phyloP scores from a whole-genome alignment of 2,329 filamentous ascomycete species.

The Paracamarosporium sp. region DNA sequence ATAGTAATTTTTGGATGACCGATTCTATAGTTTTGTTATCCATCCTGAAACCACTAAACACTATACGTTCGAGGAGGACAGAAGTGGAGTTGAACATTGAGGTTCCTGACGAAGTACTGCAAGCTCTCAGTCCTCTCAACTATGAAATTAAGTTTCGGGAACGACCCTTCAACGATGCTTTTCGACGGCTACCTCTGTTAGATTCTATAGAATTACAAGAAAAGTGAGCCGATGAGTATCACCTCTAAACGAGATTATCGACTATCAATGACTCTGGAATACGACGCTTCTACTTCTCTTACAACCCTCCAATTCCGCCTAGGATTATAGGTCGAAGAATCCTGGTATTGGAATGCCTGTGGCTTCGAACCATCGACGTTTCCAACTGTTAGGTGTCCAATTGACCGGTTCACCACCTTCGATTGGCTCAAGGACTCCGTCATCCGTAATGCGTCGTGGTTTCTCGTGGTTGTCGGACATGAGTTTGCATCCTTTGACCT shows the following conservation, averaged over 20 bases:
- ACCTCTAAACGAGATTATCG: no score
- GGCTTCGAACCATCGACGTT: not conserved
- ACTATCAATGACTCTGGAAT: no score
- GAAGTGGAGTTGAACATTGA: constrained; percentile 5
- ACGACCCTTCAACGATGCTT: not conserved
- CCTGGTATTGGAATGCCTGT: not conserved
- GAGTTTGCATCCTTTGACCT: not conserved
- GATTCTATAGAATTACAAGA: not conserved
- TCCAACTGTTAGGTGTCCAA: constrained; percentile 3
- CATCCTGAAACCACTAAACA: not conserved
- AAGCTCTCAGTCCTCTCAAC: not conserved
- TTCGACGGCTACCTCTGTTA: not conserved
- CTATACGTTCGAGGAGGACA: not conserved
- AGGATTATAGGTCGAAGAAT: not conserved
- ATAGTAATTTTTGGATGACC: not conserved
- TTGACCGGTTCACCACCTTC: not conserved
- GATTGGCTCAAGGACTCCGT: not conserved
- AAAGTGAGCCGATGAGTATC: not conserved
- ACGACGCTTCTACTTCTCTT: not conserved
- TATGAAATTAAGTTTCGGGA: not conserved
- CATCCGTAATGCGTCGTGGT: not conserved
- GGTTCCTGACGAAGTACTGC: not conserved
- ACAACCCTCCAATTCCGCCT: not conserved
- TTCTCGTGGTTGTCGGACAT: not conserved
- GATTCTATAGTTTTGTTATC: not conserved